Evolutionary conservation across 805 yeast species (phyloP), one percentile per base, ranked within the genome.

Genomic region (Schizosaccharomyces octosporus): DNA sequence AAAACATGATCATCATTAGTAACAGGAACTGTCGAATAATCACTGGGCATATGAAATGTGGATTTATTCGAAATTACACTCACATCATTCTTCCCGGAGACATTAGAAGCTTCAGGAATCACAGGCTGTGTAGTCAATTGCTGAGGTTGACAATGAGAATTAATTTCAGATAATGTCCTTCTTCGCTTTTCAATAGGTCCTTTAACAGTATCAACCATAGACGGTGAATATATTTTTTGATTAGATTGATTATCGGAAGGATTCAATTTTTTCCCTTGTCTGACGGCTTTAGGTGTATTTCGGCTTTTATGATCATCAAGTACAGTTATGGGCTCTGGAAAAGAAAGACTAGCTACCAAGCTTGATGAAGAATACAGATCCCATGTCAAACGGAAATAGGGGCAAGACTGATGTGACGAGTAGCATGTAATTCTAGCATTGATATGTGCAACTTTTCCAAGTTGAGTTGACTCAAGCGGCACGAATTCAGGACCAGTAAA

Each of bases 401-500:
- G 57, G n/a, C 57, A 51, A 24, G 36, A 24, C 15, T 51, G 57
- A 51, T 51, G 57, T 6, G 57, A 51, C n/a, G 57, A 51, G 36
- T 51, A 51, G 27, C 57, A 51, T 7, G 57, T 51, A 24, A 51
- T 29, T 17, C 57, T 21, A 3, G 57, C 57, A 51, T 51, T 24
- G n/a, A 51, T 51, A 17, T 51, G 57, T 1, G 57, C 57, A 21
- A 51, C n/a, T 29, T 29, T 51, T 51, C 19, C 31, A 51, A 27
- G 11, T 24, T 29, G 29, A 51, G 7, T 29, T 17, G 36, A 17
- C n/a, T 29, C 19, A 17, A 51, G 36, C n/a, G 36, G 57, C 4
- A 51, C 57, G 36, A 19, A 51, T 17, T 51, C 57, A 51, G 57
- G 57, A 24, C 57, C 57, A 51, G 57, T 51, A 13, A 51, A 51